Percentiles rank a stretch among this genome's conserved stretches.
These are phyloP conservation scores for Botrytis medusae DNA, from an alignment of 2,329 filamentous ascomycete genomes.

Conservation along the genomic window DNA sequence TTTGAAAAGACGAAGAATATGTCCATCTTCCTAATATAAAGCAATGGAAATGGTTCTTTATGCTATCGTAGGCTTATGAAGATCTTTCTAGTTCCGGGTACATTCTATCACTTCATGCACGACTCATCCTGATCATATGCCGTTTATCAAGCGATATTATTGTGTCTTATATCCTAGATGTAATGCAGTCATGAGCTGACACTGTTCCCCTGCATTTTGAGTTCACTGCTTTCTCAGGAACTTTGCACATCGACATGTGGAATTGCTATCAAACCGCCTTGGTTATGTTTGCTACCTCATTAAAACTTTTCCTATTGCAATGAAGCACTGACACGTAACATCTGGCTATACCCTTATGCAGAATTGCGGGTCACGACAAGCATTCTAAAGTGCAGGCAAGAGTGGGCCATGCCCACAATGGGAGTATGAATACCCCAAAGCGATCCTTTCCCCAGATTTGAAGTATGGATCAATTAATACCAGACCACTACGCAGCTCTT, in stretches of 20 bases:
- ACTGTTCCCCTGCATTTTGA: not conserved
- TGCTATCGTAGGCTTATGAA: not conserved
- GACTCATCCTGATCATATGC: not conserved
- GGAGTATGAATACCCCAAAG: not conserved
- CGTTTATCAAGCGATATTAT: not conserved
- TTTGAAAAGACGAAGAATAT: not conserved
- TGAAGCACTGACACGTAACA: slow-evolving; percentile 11
- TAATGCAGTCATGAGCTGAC: not conserved
- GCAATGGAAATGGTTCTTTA: not conserved
- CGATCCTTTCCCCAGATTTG: not conserved
- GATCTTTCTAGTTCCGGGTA: not conserved
- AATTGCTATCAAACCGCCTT: not conserved
- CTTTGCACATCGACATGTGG: not conserved
- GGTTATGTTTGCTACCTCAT: not conserved
- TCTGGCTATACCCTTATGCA: not conserved
- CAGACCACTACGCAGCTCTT: slow-evolving; percentile 3
- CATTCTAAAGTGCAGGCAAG: not conserved
- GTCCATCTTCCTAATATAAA: not conserved
- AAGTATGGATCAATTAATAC: slow-evolving; percentile 5
- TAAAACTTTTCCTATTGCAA: not conserved
- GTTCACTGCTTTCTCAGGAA: not conserved
- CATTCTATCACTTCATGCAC: not conserved
- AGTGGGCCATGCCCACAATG: slow-evolving; percentile 1
- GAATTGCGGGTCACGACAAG: slow-evolving; percentile 2
- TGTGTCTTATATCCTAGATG: not conserved